phyloP scores from a whole-genome alignment of 2,329 filamentous ascomycete genomes.

The Colletotrichum sp. region DNA sequence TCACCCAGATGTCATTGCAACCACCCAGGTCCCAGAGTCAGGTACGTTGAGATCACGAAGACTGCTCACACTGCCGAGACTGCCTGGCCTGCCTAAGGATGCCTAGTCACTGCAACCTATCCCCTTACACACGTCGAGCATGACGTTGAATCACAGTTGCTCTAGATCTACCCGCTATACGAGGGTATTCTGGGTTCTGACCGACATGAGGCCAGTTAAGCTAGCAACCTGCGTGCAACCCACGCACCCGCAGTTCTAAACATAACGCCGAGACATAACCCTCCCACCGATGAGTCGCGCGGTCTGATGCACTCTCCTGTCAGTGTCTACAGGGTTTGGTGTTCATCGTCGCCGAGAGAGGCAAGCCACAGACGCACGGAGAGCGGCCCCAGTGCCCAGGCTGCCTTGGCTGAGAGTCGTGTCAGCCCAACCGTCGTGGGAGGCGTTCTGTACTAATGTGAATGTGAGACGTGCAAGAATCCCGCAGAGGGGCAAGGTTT shows the following conservation, averaged over 20 bases:
- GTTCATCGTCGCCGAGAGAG: background rate
- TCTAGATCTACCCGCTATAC: background rate
- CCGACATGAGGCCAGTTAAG: background rate
- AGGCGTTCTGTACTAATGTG: background rate
- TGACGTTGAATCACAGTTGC: background rate
- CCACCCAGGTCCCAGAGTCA: background rate
- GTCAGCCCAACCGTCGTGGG: conserved; percentile 5
- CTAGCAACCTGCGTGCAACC: background rate
- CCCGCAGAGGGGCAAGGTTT: background rate
- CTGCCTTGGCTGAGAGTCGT: conserved; percentile 11
- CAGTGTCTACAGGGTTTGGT: background rate
- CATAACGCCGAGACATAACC: background rate
- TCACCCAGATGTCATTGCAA: background rate
- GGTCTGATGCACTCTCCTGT: background rate
- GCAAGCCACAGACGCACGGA: background rate
- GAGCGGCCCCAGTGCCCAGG: background rate
- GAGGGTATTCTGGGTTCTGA: background rate
- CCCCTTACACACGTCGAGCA: background rate
- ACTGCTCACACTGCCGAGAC: background rate
- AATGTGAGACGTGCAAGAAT: background rate
- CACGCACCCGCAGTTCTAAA: background rate
- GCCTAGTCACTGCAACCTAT: background rate
- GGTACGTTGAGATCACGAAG: background rate
- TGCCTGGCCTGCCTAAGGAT: background rate
- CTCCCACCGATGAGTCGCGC: background rate